Evolutionary conservation across 768 basidiomycete species (phyloP).

Genomic region (Boletus pseudo-olivaceus): DNA sequence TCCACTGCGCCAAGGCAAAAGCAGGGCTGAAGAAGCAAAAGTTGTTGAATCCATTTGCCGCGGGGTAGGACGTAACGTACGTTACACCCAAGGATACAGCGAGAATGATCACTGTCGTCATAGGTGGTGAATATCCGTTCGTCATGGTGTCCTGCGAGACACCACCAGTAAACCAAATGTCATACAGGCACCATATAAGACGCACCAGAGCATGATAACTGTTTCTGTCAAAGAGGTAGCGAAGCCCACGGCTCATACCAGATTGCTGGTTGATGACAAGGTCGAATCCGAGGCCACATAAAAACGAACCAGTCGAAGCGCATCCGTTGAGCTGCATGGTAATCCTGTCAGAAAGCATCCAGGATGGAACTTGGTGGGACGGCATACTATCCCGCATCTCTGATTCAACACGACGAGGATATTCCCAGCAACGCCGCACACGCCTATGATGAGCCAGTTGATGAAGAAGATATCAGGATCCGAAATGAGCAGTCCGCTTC

Average conservation of each 20-base stretch:
- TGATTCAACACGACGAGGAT: slow-evolving; percentile 43
- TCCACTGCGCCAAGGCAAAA: slow-evolving; percentile 53
- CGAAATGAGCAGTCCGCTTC: slow-evolving; percentile 46
- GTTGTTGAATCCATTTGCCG: neutral
- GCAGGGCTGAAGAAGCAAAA: slow-evolving; percentile 38
- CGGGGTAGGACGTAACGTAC: slow-evolving; percentile 37
- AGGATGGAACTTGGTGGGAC: neutral
- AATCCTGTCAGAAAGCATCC: slow-evolving; percentile 2
- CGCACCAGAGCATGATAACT: slow-evolving; percentile 51
- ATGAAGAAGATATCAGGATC: slow-evolving; percentile 32
- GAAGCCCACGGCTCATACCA: slow-evolving; percentile 62
- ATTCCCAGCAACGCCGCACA: slow-evolving; percentile 42
- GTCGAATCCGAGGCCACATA: slow-evolving; percentile 54
- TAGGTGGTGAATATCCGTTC: slow-evolving; percentile 48
- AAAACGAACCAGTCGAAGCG: slow-evolving; percentile 60
- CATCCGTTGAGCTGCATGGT: slow-evolving; percentile 41
- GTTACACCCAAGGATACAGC: slow-evolving; percentile 51
- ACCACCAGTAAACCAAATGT: neutral
- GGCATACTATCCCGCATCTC: slow-evolving; percentile 48
- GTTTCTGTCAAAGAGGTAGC: slow-evolving; percentile 63
- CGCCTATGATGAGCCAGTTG: slow-evolving; percentile 54
- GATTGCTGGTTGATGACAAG: slow-evolving; percentile 52
- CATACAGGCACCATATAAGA: slow-evolving; percentile 1
- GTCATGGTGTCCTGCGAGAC: slow-evolving; percentile 43
- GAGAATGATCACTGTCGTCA: slow-evolving; percentile 48